Base-by-base conservation (phyloP, 1,284 basidiomycete genomes). In the Rhizopogon parksii region DNA sequence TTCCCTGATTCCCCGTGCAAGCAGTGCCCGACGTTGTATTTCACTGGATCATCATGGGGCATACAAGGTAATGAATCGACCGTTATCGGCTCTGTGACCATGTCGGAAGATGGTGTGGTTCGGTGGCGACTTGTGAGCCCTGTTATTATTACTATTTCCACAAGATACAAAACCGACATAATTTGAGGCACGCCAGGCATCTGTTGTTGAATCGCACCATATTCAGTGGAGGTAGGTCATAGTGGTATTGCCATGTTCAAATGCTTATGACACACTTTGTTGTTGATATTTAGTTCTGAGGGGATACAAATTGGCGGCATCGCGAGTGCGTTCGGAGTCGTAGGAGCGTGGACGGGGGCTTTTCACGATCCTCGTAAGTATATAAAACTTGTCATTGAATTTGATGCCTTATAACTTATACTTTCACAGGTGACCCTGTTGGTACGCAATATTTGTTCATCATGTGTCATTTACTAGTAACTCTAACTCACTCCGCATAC, bases 281-380 rank as follows among this genome's bases (percentile, higher is more conserved):
- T 30, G 15, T 14, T 45, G 14, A 36, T 8, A 11, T 43, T 45
- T 47, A 71, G 76, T 48, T 85, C 82, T 25, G 79, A 80, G 63
- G 83, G 80, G 17, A 71, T 82, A 2, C 83, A 86, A 60, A 61
- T 87, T 15, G 83, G 83, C 8, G 73, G 74, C 27, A 68, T 80
- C 15, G 78, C 75, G 30, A 84, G 82, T 61, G 79, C 79, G 4
- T 74, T 75, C 46, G 85, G 84, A 3, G 68, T 86, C 14, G 72
- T 80, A 21, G 83, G 85, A 3, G 72, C 77, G 8, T 88, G 83
- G 83, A 79, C 79, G 2, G 80, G 81, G 4, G 76, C 74, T 11
- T 60, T 68, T 51, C 83, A 85, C 56, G 76, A 79, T 43, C 72
- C 73, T 57, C 80, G 83, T 82, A 49, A 38, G 68, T 59, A 36